Evolutionary conservation across 2,329 filamentous ascomycete species (phyloP), one percentile per base, ranked within the genome.

Genomic region (Aphanocladium album): DNA sequence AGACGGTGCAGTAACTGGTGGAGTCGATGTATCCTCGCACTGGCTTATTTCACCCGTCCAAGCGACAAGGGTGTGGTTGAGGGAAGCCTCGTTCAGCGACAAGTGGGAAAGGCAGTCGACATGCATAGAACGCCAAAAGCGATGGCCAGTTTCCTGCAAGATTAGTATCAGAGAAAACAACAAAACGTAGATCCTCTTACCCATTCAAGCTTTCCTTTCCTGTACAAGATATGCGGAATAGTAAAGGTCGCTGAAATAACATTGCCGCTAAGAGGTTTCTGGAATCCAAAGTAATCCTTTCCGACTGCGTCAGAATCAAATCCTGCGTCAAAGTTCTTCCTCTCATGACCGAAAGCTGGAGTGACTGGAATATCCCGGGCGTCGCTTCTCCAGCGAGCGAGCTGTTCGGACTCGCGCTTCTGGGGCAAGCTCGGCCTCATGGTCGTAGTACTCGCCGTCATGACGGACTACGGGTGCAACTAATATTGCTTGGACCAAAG

Each of bases 71-170:
- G 88, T 95, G 76, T 97, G 93, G 68, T 91, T 90, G 92, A 92
- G 97, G 23, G 88, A 86, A 1, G 88, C 87, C 46, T 89, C 82
- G 59, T 88, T 81, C n/a, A 91, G 95, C 3, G 92, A 90, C 46
- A 98, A 85, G 74, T 96, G 88, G 60, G 88, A 84, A 69, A 98
- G 92, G 12, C 91, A 93, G 73, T 97, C 92, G 75, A 96, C 96
- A 39, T 97, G 83, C 14, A 93, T 91, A 11, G 93, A 97, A 61
- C 93, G 93, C 37, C 54, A 43, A n/a, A 57, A 57, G 37, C 35
- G 23, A 52, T 51, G 23, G 11, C 21, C 45, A 7, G 45, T 51
- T 43, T 52, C 30, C 59, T 61, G 2, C 1, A 16, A 14, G n/a
- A 12, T 60, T 21, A 57, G 41, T 5, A 47, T 47, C 11, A 9